These are phyloP conservation scores for Jackrogersella multiformis DNA, from an alignment of 495 filamentous ascomycete genomes.

Conservation along the genomic window DNA sequence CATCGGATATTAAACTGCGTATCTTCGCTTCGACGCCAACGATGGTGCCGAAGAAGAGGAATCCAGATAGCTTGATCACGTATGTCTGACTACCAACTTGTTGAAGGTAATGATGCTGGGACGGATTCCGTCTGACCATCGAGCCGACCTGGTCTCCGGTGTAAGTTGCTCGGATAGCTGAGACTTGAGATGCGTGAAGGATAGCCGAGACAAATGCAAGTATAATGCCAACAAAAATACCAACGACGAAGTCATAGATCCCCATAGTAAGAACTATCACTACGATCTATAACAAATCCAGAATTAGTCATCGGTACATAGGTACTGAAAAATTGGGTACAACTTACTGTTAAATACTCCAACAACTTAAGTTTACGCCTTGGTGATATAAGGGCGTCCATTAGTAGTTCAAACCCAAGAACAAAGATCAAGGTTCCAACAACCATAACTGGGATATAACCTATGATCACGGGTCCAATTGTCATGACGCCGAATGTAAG, in stretches of 20 bases:
- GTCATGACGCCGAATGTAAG: constrained; percentile 83
- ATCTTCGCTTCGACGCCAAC: constrained; percentile 91
- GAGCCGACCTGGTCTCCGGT: constrained; percentile 87
- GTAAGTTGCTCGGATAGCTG: constrained; percentile 86
- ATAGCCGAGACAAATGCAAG: constrained; percentile 91
- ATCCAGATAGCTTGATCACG: constrained; percentile 89
- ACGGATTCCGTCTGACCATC: constrained; percentile 88
- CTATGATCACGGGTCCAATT: constrained; percentile 85
- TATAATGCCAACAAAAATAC: constrained; percentile 90
- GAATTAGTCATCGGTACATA: constrained; percentile 38
- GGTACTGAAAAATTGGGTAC: constrained; percentile 16
- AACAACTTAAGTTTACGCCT: constrained; percentile 84
- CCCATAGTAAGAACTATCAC: constrained; percentile 97
- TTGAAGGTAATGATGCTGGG: constrained; percentile 85
- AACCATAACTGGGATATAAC: constrained; percentile 95
- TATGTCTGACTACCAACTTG: constrained; percentile 87
- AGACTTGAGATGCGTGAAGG: constrained; percentile 87
- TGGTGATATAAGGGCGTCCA: constrained; percentile 87
- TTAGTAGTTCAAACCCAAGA: constrained; percentile 87
- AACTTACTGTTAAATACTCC: constrained; percentile 82
- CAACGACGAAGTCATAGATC: constrained; percentile 92
- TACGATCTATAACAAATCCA: constrained; percentile 65
- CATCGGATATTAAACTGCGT: constrained; percentile 79
- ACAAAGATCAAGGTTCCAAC: constrained; percentile 94
- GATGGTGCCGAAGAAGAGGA: constrained; percentile 96